Conservation (phyloP, 2,329 filamentous ascomycete species). For the Fonsecaea multimorphosa region DNA sequence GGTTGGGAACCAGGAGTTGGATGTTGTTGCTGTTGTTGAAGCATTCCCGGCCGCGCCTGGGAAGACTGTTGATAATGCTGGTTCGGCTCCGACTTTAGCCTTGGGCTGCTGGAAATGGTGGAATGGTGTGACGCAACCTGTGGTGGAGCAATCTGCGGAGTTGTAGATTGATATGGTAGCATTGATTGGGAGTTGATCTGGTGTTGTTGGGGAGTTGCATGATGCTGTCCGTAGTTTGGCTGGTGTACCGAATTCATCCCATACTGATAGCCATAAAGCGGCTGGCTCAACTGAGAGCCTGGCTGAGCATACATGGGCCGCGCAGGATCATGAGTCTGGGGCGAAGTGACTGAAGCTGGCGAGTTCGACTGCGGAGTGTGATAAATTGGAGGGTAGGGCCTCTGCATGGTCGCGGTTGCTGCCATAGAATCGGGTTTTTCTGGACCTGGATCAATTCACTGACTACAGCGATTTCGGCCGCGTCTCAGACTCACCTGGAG, state of each 20-base stretch:
- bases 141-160: slow-evolving; percentile 49
- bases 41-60: slow-evolving; percentile 56
- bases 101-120: slow-evolving; percentile 64
- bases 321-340: slow-evolving; percentile 82
- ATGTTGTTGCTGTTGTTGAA: slow-evolving; percentile 58
- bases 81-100: slow-evolving; percentile 42
- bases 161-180: slow-evolving; percentile 60
- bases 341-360: slow-evolving; percentile 88
- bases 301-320: slow-evolving; percentile 84
- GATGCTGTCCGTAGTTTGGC: slow-evolving; percentile 63
- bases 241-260: slow-evolving; percentile 59
- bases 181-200: slow-evolving; percentile 61
- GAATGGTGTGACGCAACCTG: slow-evolving; percentile 56
- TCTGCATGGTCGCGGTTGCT: slow-evolving; percentile 67
- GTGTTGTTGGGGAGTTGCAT: slow-evolving; percentile 60
- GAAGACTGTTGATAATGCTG: slow-evolving; percentile 43
- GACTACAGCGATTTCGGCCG: not conserved
- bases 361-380: slow-evolving; percentile 96
- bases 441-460: slow-evolving; percentile 47
- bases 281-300: slow-evolving; percentile 76
- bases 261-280: slow-evolving; percentile 72
- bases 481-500: slow-evolving; percentile 71
- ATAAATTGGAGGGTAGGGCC: slow-evolving; percentile 82
- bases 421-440: slow-evolving; percentile 75
- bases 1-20: slow-evolving; percentile 38